Conservation (phyloP, 805 yeast genomes). For the Candida broadrunensis region DNA sequence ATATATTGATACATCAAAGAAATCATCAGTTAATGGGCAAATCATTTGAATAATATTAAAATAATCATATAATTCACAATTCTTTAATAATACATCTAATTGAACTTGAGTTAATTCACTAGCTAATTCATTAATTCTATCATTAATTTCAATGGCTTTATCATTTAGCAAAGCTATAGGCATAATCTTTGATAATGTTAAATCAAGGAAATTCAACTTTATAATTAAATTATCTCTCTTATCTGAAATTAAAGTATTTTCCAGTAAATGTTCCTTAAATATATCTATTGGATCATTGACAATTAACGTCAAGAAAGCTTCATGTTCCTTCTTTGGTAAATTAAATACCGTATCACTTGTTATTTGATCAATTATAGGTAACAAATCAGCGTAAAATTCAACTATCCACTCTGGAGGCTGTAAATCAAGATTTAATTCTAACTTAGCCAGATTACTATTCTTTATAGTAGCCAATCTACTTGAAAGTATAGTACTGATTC, state of each 20-base stretch:
- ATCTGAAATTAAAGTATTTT: conserved; percentile 21
- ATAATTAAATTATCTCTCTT: conserved; percentile 41
- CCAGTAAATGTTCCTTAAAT: conserved; percentile 28
- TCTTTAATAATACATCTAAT: conserved; percentile 44
- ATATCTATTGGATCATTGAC: conserved; percentile 47
- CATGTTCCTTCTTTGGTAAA: conserved; percentile 31
- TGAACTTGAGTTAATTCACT: conserved; percentile 42
- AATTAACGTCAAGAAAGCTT: conserved; percentile 36
- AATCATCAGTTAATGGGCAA: conserved; percentile 59
- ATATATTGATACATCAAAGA: conserved; percentile 60
- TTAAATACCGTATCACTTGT: conserved; percentile 39
- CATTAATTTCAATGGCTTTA: conserved; percentile 34
- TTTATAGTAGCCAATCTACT: conserved; percentile 30
- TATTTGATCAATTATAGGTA: conserved; percentile 51
- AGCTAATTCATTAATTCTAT: conserved; percentile 31
- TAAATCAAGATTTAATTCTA: conserved; percentile 50
- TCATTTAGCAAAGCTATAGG: conserved; percentile 39
- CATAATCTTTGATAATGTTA: conserved; percentile 52
- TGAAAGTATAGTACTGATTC: conserved; percentile 21
- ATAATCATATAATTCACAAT: conserved; percentile 55
- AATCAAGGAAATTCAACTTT: conserved; percentile 59
- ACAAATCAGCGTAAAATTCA: conserved; percentile 59
- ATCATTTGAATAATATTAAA: conserved; percentile 69
- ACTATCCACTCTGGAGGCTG: conserved; percentile 83
- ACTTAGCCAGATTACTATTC: conserved; percentile 35